Percentiles rank a stretch among this genome's conserved stretches.
These are phyloP conservation scores for Chaetoscypha palmicola DNA, from an alignment of 2,329 filamentous ascomycete genomes.

Conservation along the genomic window DNA sequence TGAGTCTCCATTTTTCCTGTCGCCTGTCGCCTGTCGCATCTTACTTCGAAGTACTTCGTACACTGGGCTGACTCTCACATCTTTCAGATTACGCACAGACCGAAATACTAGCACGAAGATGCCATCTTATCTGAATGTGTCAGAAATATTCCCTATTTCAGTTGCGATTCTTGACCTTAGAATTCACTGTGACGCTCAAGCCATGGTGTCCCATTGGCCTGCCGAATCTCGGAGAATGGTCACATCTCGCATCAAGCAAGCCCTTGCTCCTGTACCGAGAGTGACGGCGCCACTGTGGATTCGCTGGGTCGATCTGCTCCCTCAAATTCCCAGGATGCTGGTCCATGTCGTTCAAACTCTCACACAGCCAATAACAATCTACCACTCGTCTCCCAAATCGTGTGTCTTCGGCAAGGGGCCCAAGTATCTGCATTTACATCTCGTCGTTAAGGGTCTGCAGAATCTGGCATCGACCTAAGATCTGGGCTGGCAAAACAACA, in stretches of 20 bases:
- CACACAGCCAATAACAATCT: constrained; percentile 2
- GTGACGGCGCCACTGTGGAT: neutral
- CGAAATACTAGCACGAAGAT: neutral
- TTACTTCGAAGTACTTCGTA: too few relatives aligned
- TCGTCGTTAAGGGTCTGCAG: neutral
- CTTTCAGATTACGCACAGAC: too few relatives aligned
- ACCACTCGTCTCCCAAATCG: neutral
- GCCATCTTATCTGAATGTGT: neutral
- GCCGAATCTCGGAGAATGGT: too few relatives aligned
- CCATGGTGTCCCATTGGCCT: too few relatives aligned
- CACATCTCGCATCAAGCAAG: neutral
- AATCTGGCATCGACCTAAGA: neutral
- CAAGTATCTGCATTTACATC: neutral
- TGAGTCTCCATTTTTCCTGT: too few relatives aligned
- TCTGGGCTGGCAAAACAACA: neutral
- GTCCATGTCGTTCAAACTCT: neutral
- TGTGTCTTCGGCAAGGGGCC: neutral
- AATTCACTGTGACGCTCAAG: too few relatives aligned
- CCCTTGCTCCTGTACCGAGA: neutral
- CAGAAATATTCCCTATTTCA: too few relatives aligned
- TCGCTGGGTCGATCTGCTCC: neutral
- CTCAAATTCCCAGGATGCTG: neutral
- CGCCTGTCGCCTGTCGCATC: too few relatives aligned
- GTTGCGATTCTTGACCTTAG: too few relatives aligned
- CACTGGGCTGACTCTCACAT: too few relatives aligned